Evolutionary conservation across 805 yeast species (phyloP).

Genomic region (Wickerhamomyces ciferrii): DNA sequence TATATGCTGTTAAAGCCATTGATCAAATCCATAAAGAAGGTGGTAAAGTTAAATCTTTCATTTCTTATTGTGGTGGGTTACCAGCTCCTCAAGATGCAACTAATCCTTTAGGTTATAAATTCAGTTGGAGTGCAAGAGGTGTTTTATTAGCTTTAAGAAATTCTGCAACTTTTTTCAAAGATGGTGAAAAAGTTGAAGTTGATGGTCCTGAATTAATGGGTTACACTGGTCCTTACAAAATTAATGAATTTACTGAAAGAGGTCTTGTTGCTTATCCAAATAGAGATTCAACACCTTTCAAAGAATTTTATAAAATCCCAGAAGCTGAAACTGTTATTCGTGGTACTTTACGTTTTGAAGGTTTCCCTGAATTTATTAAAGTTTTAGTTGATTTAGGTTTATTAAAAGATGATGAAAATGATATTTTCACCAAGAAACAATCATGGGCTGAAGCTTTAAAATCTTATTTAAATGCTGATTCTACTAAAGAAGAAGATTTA

Average conservation of each 20-base stretch:
- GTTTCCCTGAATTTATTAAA: constrained; percentile 97
- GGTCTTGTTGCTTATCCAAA: constrained; percentile 89
- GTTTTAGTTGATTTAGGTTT: constrained; percentile 92
- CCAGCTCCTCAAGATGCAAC: constrained; percentile 98
- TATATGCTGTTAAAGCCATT: constrained; percentile 96
- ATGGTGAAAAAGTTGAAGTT: constrained; percentile 77
- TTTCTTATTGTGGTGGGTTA: constrained; percentile 97
- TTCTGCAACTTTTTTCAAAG: constrained; percentile 82
- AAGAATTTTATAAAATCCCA: constrained; percentile 88
- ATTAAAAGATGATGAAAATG: constrained; percentile 70
- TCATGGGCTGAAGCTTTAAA: constrained; percentile 91
- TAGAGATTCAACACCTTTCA: constrained; percentile 94
- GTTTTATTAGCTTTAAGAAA: constrained; percentile 93
- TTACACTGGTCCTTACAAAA: constrained; percentile 89
- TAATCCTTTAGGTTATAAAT: constrained; percentile 97
- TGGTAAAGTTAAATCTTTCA: constrained; percentile 91
- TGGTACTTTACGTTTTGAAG: constrained; percentile 97
- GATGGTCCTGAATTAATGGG: constrained; percentile 91
- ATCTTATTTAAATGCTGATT: constrained; percentile 65
- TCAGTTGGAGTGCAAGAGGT: constrained; percentile 99
- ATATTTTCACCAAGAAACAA: constrained; percentile 47
- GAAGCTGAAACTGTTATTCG: constrained; percentile 96
- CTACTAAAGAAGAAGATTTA: constrained; percentile 67
- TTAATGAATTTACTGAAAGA: constrained; percentile 78
- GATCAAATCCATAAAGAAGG: constrained; percentile 90